Evolutionary conservation across 257 asterid species (phyloP).

Genomic region (Handroanthus guayacan): DNA sequence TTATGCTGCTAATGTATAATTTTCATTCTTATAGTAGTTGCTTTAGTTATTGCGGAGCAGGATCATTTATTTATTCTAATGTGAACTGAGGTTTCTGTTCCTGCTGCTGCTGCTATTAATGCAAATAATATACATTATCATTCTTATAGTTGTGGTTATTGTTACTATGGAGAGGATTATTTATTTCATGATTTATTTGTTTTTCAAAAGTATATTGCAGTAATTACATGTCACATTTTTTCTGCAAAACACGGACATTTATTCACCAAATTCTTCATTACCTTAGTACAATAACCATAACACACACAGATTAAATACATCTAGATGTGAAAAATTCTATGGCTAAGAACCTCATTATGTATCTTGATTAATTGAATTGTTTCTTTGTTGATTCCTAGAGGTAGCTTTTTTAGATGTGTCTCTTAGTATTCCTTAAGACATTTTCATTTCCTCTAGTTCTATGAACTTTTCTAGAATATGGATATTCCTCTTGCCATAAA

Average conservation of each 20-base stretch:
- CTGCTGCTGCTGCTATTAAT: constrained; percentile 9
- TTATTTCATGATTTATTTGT: neutral
- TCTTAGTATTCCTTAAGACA: too few relatives aligned
- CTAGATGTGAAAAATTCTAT: too few relatives aligned
- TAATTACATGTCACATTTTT: constrained; percentile 5
- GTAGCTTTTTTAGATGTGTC: too few relatives aligned
- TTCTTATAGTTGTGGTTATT: constrained; percentile 6
- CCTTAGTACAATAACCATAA: too few relatives aligned
- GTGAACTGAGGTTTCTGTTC: too few relatives aligned
- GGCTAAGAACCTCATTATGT: too few relatives aligned
- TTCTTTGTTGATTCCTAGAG: too few relatives aligned
- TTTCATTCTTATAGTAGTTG: neutral
- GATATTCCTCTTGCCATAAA: too few relatives aligned
- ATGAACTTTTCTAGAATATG: too few relatives aligned
- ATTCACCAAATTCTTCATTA: neutral
- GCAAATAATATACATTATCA: neutral
- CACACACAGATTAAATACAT: too few relatives aligned
- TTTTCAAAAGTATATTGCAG: constrained; percentile 23
- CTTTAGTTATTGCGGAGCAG: constrained; percentile 9
- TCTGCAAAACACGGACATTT: neutral
- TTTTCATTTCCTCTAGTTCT: too few relatives aligned
- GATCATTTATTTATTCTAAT: neutral
- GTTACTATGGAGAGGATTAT: neutral
- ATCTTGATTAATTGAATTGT: too few relatives aligned
- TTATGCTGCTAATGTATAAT: neutral